phyloP scores from a whole-genome alignment of 805 yeast genomes.

The Dipodascus albidus region DNA sequence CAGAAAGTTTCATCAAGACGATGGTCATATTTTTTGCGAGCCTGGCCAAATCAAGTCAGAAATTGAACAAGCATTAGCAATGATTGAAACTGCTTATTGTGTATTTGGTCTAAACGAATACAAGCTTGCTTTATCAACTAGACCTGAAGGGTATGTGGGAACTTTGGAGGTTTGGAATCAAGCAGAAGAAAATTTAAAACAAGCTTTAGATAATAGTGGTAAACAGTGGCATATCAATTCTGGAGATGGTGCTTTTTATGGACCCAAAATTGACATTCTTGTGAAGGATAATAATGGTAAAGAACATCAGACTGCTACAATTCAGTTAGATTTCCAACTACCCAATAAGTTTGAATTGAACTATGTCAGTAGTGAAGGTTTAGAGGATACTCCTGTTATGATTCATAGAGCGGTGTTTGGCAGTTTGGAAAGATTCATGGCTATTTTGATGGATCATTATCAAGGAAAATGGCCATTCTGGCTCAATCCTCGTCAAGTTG shows the following conservation, averaged over 20 bases:
- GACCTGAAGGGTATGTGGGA: conserved; percentile 78
- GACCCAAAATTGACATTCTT: conserved; percentile 71
- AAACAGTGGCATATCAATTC: conserved; percentile 59
- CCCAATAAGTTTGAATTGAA: conserved; percentile 73
- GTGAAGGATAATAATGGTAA: conserved; percentile 72
- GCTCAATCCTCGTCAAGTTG: conserved; percentile 86
- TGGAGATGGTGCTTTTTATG: conserved; percentile 88
- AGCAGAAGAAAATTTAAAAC: conserved; percentile 61
- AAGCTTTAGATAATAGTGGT: conserved; percentile 45
- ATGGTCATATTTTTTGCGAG: conserved; percentile 91
- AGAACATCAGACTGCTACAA: conserved; percentile 87
- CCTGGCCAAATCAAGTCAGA: conserved; percentile 65
- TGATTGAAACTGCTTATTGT: conserved; percentile 64
- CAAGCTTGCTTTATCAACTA: conserved; percentile 65
- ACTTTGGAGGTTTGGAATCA: conserved; percentile 62
- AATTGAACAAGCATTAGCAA: conserved; percentile 55
- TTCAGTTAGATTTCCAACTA: conserved; percentile 89
- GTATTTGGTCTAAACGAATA: conserved; percentile 52
- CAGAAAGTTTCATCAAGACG: conserved; percentile 94
- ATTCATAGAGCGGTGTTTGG: conserved; percentile 94
- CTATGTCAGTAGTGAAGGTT: conserved; percentile 39
- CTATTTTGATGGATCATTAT: conserved; percentile 80
- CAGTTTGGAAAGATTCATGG: conserved; percentile 84
- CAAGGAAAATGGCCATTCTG: conserved; percentile 97
- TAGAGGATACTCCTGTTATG: conserved; percentile 71